These are phyloP conservation scores for Iris pallida DNA, from an alignment of 116 monocot genomes.

Conservation along the genomic window DNA sequence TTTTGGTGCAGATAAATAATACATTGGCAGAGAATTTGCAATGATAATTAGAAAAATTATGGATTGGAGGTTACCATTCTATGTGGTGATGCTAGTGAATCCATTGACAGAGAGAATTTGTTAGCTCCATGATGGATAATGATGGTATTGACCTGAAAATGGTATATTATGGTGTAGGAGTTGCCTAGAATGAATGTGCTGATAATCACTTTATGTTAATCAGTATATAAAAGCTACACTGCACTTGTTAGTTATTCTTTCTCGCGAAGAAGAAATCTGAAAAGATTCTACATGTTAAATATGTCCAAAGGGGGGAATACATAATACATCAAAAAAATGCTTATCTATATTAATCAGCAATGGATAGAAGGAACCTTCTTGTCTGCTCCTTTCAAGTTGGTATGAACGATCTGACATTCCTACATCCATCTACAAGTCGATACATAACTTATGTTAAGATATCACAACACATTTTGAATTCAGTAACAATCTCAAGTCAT, in stretches of 20 bases:
- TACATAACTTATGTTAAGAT: constrained; percentile 8
- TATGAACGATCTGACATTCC: constrained; percentile 75
- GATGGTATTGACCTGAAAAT: no score
- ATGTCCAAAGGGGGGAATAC: no score
- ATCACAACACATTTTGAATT: not conserved
- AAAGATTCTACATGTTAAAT: not conserved
- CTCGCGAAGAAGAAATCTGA: not conserved
- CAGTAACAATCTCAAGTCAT: not conserved
- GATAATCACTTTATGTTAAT: no score
- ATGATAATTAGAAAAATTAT: no score
- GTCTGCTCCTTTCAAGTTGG: constrained; percentile 64
- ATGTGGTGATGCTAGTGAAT: no score
- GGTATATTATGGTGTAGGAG: no score
- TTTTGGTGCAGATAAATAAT: no score
- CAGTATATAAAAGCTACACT: not conserved
- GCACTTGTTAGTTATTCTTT: not conserved
- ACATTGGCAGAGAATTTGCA: no score
- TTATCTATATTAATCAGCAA: constrained; percentile 1
- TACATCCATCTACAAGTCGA: constrained; percentile 73
- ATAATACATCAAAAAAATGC: not conserved
- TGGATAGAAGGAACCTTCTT: constrained; percentile 48
- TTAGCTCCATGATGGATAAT: no score
- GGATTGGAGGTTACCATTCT: no score
- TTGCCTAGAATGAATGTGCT: no score
- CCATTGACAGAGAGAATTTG: no score